These are phyloP conservation scores for Lodderomyces theae DNA, from an alignment of 1,139 yeast genomes.

Conservation along the genomic window DNA sequence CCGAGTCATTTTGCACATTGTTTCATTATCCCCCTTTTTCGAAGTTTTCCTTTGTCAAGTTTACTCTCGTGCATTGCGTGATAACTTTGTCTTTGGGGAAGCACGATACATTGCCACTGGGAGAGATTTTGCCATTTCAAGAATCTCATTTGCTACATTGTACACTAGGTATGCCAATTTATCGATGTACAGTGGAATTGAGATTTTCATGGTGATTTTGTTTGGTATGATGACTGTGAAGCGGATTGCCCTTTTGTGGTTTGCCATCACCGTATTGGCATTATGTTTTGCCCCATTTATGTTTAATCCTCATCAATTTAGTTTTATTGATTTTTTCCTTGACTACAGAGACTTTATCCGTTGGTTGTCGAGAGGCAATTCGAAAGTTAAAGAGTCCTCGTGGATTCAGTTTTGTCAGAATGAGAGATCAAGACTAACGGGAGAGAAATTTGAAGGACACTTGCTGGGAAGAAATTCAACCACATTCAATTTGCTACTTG, in stretches of 20 bases:
- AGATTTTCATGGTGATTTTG: slow-evolving; percentile 53
- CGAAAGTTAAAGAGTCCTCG: slow-evolving; percentile 45
- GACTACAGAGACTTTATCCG: slow-evolving; percentile 65
- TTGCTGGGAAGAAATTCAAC: slow-evolving; percentile 23
- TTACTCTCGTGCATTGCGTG: slow-evolving; percentile 67
- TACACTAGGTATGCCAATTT: slow-evolving; percentile 64
- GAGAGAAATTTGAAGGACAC: slow-evolving; percentile 45
- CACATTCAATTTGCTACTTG: slow-evolving; percentile 45
- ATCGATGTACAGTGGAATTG: slow-evolving; percentile 66
- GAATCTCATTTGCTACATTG: slow-evolving; percentile 57
- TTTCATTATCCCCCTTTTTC: slow-evolving; percentile 76
- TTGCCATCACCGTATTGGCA: slow-evolving; percentile 73
- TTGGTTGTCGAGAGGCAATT: slow-evolving; percentile 72
- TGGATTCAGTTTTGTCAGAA: slow-evolving; percentile 60
- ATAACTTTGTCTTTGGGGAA: slow-evolving; percentile 75
- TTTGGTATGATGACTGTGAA: slow-evolving; percentile 70
- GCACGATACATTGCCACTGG: slow-evolving; percentile 85
- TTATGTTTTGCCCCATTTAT: slow-evolving; percentile 75
- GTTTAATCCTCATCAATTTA: slow-evolving; percentile 85
- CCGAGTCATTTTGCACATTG: slow-evolving; percentile 60
- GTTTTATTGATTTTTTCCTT: slow-evolving; percentile 62
- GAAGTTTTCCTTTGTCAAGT: slow-evolving; percentile 87
- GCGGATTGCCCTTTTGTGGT: slow-evolving; percentile 79
- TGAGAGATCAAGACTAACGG: slow-evolving; percentile 62
- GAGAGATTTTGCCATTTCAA: slow-evolving; percentile 74